phyloP scores from a whole-genome alignment of 2,329 filamentous ascomycete genomes.

The Colletotrichum siamense region DNA sequence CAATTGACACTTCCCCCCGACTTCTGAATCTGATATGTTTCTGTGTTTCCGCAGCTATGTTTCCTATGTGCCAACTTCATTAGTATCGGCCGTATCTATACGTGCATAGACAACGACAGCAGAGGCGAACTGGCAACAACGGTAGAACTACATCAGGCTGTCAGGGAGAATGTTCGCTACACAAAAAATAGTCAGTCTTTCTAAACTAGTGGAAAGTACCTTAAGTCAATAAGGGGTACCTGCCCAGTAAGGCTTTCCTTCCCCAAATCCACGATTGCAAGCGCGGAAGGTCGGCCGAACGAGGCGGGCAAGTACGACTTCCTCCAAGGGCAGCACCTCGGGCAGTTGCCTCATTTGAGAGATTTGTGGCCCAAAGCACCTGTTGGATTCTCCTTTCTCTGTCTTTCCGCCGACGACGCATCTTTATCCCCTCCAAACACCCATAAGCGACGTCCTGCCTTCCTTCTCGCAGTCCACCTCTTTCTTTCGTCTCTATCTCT shows the following conservation, averaged over 20 bases:
- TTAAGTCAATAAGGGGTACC: background rate
- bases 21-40: background rate
- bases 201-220: background rate
- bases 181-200: background rate
- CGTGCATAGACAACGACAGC: background rate
- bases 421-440: background rate
- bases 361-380: background rate
- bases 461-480: background rate
- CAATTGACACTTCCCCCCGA: fast-evolving
- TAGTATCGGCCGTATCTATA: background rate
- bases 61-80: background rate
- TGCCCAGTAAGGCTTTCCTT: background rate
- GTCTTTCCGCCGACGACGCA: background rate
- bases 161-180: background rate
- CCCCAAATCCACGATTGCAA: background rate
- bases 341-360: background rate
- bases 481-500: background rate
- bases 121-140: background rate
- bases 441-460: background rate
- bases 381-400: background rate
- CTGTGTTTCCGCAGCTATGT: background rate
- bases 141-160: background rate
- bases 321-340: background rate
- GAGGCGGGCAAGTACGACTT: background rate
- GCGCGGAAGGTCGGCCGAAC: background rate